phyloP scores from a whole-genome alignment of 306 rosid genomes.

The Prunus padus region DNA sequence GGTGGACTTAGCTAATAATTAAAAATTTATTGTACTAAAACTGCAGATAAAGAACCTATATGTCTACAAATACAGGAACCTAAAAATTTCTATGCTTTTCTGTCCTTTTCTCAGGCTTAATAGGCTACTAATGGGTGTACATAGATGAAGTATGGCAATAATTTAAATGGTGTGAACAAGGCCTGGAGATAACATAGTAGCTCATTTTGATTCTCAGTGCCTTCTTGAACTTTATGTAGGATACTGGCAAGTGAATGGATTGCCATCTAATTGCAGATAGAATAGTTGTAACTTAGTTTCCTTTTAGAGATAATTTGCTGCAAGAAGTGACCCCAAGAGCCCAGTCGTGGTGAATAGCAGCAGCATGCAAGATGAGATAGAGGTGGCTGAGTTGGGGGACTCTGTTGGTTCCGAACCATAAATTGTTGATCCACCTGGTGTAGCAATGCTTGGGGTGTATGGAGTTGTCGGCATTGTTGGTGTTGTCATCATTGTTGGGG shows the following conservation, averaged over 20 bases:
- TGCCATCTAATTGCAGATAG: constrained; percentile 50
- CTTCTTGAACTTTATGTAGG: constrained; percentile 32
- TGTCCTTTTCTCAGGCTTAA: constrained; percentile 33
- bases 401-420: constrained; percentile 68
- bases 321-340: constrained; percentile 41
- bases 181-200: constrained; percentile 27
- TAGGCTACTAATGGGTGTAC: constrained; percentile 43
- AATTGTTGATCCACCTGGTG: constrained; percentile 57
- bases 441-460: constrained; percentile 39
- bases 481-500: constrained; percentile 3
- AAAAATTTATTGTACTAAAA: constrained; percentile 54
- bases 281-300: constrained; percentile 30
- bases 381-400: constrained; percentile 57
- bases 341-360: constrained; percentile 40
- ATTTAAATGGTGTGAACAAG: constrained; percentile 34
- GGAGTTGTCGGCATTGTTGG: constrained; percentile 21
- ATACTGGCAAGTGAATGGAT: constrained; percentile 42
- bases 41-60: constrained; percentile 40
- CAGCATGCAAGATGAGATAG: constrained; percentile 35
- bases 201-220: constrained; percentile 37
- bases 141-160: constrained; percentile 35
- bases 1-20: constrained; percentile 41
- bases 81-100: constrained; percentile 46
- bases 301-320: constrained; percentile 44
- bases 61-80: constrained; percentile 49